A percentile compares a stretch with the other conserved stretches of the same genome.
These are phyloP conservation scores for Orbilia brochopaga DNA, from an alignment of 2,329 filamentous ascomycete species.

Conservation along the genomic window DNA sequence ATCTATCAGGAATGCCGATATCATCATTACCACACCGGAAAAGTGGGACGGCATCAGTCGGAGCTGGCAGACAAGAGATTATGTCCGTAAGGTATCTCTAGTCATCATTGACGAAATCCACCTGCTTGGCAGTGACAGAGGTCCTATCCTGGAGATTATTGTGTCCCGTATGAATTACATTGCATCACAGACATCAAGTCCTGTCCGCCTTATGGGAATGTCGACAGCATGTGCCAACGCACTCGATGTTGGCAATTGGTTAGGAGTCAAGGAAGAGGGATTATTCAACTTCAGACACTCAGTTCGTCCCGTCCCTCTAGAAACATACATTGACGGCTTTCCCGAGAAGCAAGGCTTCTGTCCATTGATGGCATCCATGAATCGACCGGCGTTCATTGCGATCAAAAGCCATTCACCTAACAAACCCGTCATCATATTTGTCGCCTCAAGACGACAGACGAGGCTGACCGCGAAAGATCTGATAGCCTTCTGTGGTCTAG, in stretches of 20 bases:
- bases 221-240: conserved; percentile 98
- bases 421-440: conserved; percentile 98
- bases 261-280: conserved; percentile 81
- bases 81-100: conserved; percentile 90
- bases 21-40: conserved; percentile 98
- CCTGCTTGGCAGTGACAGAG: conserved; percentile 87
- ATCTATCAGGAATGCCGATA: conserved; percentile 92
- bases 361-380: conserved; percentile 99
- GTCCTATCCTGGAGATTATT: conserved; percentile 95
- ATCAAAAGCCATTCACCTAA: conserved; percentile 96
- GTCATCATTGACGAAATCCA: conserved; percentile 99
- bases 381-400: conserved; percentile 91
- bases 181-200: conserved; percentile 85
- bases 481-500: conserved; percentile 97
- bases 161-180: conserved; percentile 97
- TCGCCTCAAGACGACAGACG: conserved; percentile 92
- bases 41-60: conserved; percentile 99
- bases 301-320: conserved; percentile 90
- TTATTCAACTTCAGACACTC: conserved; percentile 98
- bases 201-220: conserved; percentile 94
- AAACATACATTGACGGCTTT: conserved; percentile 97
- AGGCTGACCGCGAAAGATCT: conserved; percentile 92
- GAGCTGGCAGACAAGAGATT: conserved; percentile 97
- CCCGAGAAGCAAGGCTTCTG: conserved; percentile 94
- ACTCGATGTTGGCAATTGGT: conserved; percentile 90